These are phyloP conservation scores for Beauveria scarabaeidicola DNA, from an alignment of 2,329 filamentous ascomycete species.

Conservation along the genomic window DNA sequence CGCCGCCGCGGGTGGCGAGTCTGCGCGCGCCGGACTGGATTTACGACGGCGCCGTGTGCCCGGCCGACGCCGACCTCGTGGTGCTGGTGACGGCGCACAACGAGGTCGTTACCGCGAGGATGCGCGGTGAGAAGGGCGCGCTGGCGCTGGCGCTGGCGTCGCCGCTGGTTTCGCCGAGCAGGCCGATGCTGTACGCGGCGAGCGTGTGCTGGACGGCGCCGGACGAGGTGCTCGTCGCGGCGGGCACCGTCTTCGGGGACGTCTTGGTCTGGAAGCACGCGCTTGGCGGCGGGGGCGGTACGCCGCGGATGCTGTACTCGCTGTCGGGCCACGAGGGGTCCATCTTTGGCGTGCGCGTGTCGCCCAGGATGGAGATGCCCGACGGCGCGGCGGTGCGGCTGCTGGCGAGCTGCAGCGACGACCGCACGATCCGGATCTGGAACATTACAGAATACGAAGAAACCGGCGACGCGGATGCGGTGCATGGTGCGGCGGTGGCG, in stretches of 20 bases:
- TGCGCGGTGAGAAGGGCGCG: slow-evolving; percentile 21
- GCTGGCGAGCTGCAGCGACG: slow-evolving; percentile 91
- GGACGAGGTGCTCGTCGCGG: slow-evolving; percentile 62
- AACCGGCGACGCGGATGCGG: not conserved
- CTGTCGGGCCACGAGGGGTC: slow-evolving; percentile 77
- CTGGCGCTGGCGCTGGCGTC: slow-evolving; percentile 46
- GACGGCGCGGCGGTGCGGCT: slow-evolving; percentile 43
- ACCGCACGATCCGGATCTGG: slow-evolving; percentile 84
- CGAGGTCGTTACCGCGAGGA: slow-evolving; percentile 50
- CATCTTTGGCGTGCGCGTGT: slow-evolving; percentile 83
- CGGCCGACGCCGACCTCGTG: slow-evolving; percentile 33
- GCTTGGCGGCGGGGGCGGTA: slow-evolving; percentile 9
- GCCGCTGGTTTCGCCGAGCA: slow-evolving; percentile 40
- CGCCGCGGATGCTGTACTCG: slow-evolving; percentile 40
- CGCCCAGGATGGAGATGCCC: slow-evolving; percentile 37
- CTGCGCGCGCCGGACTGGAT: slow-evolving; percentile 64
- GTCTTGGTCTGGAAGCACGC: slow-evolving; percentile 78
- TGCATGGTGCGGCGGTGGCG: slow-evolving; percentile 11
- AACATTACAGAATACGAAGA: slow-evolving; percentile 55
- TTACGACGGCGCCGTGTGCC: slow-evolving; percentile 53
- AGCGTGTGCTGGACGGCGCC: slow-evolving; percentile 55
- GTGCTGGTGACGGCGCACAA: slow-evolving; percentile 82
- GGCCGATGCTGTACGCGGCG: slow-evolving; percentile 83
- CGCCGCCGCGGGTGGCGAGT: slow-evolving; percentile 22
- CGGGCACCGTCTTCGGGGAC: slow-evolving; percentile 91